Evolutionary conservation across 1,139 yeast genomes (phyloP).

Genomic region (Debaryomycetaceae sp.): DNA sequence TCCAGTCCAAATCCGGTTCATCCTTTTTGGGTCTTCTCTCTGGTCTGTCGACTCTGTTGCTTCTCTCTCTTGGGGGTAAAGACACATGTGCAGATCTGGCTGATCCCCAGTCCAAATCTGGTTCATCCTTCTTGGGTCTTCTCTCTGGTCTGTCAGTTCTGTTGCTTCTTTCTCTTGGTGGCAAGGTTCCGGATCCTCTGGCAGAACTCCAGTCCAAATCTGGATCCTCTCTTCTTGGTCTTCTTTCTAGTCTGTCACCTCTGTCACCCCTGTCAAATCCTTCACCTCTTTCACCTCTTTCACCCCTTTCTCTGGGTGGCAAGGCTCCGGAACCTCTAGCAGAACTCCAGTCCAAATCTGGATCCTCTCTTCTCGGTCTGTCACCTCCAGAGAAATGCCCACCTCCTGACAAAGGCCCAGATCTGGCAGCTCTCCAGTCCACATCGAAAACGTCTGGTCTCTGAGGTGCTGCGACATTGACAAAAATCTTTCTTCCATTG

Average conservation of each 20-base stretch:
- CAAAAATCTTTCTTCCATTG: slow-evolving; percentile 74
- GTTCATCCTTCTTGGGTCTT: slow-evolving; percentile 46
- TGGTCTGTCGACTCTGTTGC: slow-evolving; percentile 16
- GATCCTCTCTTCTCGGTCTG: slow-evolving; percentile 35
- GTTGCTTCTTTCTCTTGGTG: slow-evolving; percentile 39
- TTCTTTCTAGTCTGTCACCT: slow-evolving; percentile 33
- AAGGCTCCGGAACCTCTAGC: slow-evolving; percentile 33
- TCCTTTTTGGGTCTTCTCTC: slow-evolving; percentile 31
- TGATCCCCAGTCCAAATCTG: slow-evolving; percentile 60
- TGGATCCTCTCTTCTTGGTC: slow-evolving; percentile 47
- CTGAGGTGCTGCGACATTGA: slow-evolving; percentile 88
- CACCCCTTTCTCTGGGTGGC: slow-evolving; percentile 31
- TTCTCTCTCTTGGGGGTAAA: slow-evolving; percentile 39
- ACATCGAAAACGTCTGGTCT: slow-evolving; percentile 47
- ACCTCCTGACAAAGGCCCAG: slow-evolving; percentile 27
- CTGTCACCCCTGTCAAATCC: slow-evolving; percentile 43
- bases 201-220: slow-evolving; percentile 59
- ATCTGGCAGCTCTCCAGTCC: slow-evolving; percentile 46
- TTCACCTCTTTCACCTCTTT: slow-evolving; percentile 22
- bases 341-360: slow-evolving; percentile 58
- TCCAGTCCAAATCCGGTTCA: slow-evolving; percentile 48
- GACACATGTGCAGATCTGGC: slow-evolving; percentile 40
- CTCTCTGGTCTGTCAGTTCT: slow-evolving; percentile 26
- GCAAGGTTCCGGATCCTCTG: slow-evolving; percentile 29
- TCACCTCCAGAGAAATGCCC: too few species aligned